A percentile compares a stretch with the other conserved stretches of the same genome.
Conservation (phyloP, 2,329 filamentous ascomycete species). For the Parastagonospora avenae region DNA sequence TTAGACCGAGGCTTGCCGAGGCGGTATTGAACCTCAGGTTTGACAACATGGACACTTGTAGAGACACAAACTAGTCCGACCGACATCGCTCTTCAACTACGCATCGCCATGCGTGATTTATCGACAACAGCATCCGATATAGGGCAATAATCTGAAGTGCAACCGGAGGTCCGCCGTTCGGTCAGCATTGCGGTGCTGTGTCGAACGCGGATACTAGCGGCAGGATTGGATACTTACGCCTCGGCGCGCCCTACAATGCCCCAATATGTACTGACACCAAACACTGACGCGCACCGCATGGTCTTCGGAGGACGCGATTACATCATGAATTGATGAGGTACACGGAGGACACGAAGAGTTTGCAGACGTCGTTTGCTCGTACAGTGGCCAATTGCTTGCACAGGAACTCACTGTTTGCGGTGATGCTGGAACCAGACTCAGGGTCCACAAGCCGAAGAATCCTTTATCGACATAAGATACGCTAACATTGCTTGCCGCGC, state of each 20-base stretch:
- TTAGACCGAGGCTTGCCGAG: conserved; percentile 29
- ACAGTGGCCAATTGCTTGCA: conserved; percentile 4
- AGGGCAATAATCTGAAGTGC: conserved; percentile 15
- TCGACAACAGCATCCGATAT: neutral
- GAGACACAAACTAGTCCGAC: neutral
- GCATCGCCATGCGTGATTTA: neutral
- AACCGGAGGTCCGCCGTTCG: conserved; percentile 16
- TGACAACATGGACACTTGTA: neutral
- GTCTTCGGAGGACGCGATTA: conserved; percentile 11
- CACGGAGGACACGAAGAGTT: neutral
- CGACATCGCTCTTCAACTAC: conserved; percentile 2
- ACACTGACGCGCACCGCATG: conserved; percentile 13
- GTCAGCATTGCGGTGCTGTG: conserved; percentile 9
- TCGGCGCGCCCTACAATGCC: conserved; percentile 25
- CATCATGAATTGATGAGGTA: conserved; percentile 4
- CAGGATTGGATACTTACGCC: conserved; percentile 23
- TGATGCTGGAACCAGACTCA: neutral
- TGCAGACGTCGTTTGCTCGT: neutral
- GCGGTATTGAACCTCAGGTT: conserved; percentile 1
- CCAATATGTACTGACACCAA: conserved; percentile 5
- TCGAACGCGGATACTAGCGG: conserved; percentile 32
- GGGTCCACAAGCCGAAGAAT: conserved; percentile 10
- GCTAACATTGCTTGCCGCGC: conserved; percentile 15
- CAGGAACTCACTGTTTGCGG: neutral
- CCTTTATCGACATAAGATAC: conserved; percentile 18